Evolutionary conservation across 208 protist species (phyloP).

Genomic region (Tritrichomonas musculus): DNA sequence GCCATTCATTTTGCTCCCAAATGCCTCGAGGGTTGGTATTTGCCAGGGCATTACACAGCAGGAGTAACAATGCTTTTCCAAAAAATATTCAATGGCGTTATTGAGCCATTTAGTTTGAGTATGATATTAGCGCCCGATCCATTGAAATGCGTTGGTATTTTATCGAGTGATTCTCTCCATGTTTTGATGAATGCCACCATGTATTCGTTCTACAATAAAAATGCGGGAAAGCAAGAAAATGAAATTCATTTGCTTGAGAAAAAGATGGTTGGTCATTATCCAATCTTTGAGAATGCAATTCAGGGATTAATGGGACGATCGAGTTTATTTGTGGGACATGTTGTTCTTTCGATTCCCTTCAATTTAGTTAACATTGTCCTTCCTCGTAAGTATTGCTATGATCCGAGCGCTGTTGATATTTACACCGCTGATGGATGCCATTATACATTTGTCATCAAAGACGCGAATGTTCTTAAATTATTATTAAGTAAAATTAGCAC

Average conservation of each 20-base stretch:
- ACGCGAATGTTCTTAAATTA: background rate
- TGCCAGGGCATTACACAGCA: background rate
- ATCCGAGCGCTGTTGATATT: background rate
- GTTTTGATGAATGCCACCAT: too few relatives aligned
- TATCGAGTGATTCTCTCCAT: too few relatives aligned
- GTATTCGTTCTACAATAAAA: too few relatives aligned
- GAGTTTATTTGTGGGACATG: background rate
- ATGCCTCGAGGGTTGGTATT: background rate
- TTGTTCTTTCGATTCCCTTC: background rate
- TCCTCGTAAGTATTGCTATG: background rate
- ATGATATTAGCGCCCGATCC: too few relatives aligned
- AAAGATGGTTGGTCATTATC: background rate
- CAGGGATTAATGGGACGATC: background rate
- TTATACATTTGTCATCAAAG: background rate
- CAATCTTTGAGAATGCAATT: background rate
- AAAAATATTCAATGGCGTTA: too few relatives aligned
- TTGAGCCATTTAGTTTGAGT: too few relatives aligned
- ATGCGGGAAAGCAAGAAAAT: too few relatives aligned
- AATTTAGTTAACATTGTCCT: background rate
- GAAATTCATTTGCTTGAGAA: too few relatives aligned
- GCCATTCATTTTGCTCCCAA: background rate
- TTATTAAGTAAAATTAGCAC: background rate
- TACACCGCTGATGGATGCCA: background rate
- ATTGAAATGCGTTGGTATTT: too few relatives aligned
- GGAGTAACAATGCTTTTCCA: too few relatives aligned